Base-by-base conservation (phyloP, 148 eudicot species). In the Amaranthus palmeri region DNA sequence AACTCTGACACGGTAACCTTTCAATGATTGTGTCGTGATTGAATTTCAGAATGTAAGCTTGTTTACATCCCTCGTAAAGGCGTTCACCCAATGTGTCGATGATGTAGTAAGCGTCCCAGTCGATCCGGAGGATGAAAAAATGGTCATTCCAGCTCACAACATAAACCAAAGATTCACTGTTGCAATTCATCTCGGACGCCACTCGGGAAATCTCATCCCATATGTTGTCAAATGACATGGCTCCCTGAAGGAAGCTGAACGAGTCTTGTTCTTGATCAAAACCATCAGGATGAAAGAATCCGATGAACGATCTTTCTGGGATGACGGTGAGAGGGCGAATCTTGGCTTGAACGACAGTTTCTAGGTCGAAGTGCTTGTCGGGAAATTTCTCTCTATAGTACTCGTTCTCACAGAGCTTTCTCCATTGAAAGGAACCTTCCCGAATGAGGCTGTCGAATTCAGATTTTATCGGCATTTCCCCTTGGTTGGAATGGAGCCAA, bases 11-110 rank as follows among this genome's bases (percentile, higher is more conserved):
- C 8, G 85, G 81, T 12, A 80, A n/a, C 14, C 71, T 74, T 46
- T 57, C 71, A 15, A 91, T 87, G 52, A 70, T 70, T 3, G 93
- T 81, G 67, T 89, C 83, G 56, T 42, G 55, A 70, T 87, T 88
- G 14, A 91, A 91, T 74, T 84, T 91, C 45, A 91, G 66, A 50
- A 86, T 80, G 76, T 74, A 92, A 4, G 97, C 96, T 59, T 86
- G 87, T 67, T 71, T 80, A 71, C 95, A 89, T 3, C 96, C 96
- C 81, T 92, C 97, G 64, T 72, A 84, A 63, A 92, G 92, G 77
- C 97, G 84, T 80, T 92, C 97, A 0, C 97, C 97, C 74, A 92
- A 65, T 4, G 97, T 88, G 81, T 92, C 97, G 5, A 92, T 83
- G 70, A 92, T 84, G 52, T 88, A 92, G 63, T 81, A 92, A 1